Base-by-base conservation (phyloP, 257 asterid genomes). In the Plantago ovata region DNA sequence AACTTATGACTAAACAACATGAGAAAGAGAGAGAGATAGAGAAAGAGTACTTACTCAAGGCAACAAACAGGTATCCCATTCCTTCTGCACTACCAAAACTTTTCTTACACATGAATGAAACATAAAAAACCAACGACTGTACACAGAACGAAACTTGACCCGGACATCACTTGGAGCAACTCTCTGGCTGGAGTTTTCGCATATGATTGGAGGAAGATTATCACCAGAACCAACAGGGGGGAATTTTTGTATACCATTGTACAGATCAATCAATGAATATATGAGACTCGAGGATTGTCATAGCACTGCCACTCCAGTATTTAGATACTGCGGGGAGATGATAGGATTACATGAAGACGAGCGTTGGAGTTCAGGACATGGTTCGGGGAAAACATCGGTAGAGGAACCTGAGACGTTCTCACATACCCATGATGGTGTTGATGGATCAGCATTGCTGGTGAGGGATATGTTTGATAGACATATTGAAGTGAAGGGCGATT, bases 81-180 rank as follows among this genome's bases (percentile, higher is more conserved):
- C 51, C 67, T 47, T 60, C 91, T 78, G 80, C 80, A 73, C 96
- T 87, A 87, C 88, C 95, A 91, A 91, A 87, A 91, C 88, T 87
- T 86, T 87, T 77, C 94, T 85, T 81, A 87, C 94, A 82, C 84
- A 74, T 78, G 79, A 83, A 80, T 76, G 69, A 50, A n/a, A 50
- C 56, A 22, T 23, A 77, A 83, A 75, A 77, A 71, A 73, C 66
- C 43, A 79, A 79, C 79, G 7, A 78, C 95, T 84, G 91, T 84
- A 85, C 96, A 92, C 61, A 65, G 61, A 77, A 74, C 42, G 72
- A 65, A 50, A 38, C 45, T 65, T 23, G 60, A 61, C 59, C 54
- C 19, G 60, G 60, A 66, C 67, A 60, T 78, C 75, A 65, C 68
- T 43, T 41, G 67, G 68, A 58, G 61, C 49, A 19, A 9, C 38